Evolutionary conservation across 805 yeast species (phyloP), one percentile per base, ranked within the genome.

Genomic region (Saccharomycopsis lassenensis): DNA sequence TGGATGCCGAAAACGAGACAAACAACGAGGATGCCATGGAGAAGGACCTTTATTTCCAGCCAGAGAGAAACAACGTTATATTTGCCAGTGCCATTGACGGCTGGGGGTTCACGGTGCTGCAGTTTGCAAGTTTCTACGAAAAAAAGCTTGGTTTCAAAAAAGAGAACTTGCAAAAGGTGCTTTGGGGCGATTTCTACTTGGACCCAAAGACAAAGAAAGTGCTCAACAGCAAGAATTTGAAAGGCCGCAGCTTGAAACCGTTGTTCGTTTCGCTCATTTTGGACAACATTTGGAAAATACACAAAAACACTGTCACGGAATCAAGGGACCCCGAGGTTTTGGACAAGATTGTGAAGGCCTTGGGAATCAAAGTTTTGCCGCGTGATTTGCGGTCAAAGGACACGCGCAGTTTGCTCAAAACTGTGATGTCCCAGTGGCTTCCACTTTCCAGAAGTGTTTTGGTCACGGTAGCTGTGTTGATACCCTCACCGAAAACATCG

Each of bases 1-100:
- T 82, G 45, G 91, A 83, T 41, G 96, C 86, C 58, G 61, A 77
- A 51, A 65, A 74, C 18, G 77, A 74, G 42, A 51, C 54, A 33
- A 52, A 56, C 12, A 60, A 44, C 14, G 29, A 22, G 5, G 95
- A 84, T 46, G 69, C 68, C 41, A 81, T 75, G 46, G 97, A 87
- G 54, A 71, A 77, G 24, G 93, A 77, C 48, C 59, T 87, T 18
- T 87, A 87, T 53, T 89, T 89, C 45, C 68, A 83, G 12, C 98
- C 99, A 0, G 82, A 79, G 34, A 69, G 73, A 46, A 85, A 85
- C 52, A 89, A 89, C 51, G 95, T 89, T 4, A 73, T 89, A 0
- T 89, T 89, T 62, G 89, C 94, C 1, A 67, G 77, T 20, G 98
- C 98, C 1, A 65, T 81, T 14, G 98, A 91, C 58, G 97, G 97